Base-by-base conservation (phyloP, 257 asterid species). In the Nicotiana tomentosiformis region DNA sequence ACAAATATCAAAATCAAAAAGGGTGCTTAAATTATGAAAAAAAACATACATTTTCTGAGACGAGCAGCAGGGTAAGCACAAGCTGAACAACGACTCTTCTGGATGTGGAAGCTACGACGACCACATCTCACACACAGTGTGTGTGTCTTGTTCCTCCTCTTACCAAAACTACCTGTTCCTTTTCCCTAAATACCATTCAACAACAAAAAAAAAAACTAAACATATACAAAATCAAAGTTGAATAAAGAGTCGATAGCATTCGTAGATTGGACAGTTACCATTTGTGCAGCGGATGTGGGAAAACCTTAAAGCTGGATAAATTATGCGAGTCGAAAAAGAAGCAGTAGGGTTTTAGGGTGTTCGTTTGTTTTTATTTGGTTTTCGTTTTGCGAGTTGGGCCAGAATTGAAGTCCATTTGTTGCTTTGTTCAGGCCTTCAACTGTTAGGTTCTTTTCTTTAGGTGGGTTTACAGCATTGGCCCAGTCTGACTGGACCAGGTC, bases 51-150 rank as follows among this genome's bases (percentile, higher is more conserved):
- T 81, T 81, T 81, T 81, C 84, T 81, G 67, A 66, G 74, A 57
- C 84, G 84, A 23, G 84, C 84, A 32, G 84, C 84, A 17, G 84
- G 84, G 9, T 81, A 81, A 9, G 84, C 84, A 66, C 84, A 81
- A 66, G 84, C 78, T 4, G 84, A 81, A 51, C 84, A 81, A 20
- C 84, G 84, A 70, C 84, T 81, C 84, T 81, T 81, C 84, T 81
- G 84, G 39, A 81, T 49, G 10, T 81, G 84, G 78, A 81, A 81
- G 56, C 84, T 81, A 18, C 82, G 82, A 29, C 82, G 82, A 29
- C 82, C 82, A 17, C 82, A 79, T 60, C 82, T n/a, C 1, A 79
- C 84, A 51, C 84, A 81, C 51, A 81, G 84, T 51, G 84, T 81
- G 56, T 81, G 84, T 3, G 84, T 81, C 84, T 81, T 81, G 65